Evolutionary conservation across 2,329 filamentous ascomycete species (phyloP), one percentile per base, ranked within the genome.

Genomic region (Verticillium isaacii): DNA sequence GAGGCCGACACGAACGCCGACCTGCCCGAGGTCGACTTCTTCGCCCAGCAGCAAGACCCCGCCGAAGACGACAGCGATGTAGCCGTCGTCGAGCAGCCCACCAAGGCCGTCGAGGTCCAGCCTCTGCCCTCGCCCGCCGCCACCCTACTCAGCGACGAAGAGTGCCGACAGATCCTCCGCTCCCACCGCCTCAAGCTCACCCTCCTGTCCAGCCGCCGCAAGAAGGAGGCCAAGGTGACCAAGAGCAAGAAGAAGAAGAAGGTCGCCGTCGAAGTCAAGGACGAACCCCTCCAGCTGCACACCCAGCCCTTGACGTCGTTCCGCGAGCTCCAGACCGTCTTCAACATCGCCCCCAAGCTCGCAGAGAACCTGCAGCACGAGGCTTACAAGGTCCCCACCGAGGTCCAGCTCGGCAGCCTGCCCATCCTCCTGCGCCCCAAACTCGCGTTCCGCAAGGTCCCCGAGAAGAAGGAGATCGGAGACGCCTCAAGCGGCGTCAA

Each of bases 381-480:
- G 76, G 92, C 91, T 12, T 99, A 96, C 72, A 86, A 84, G 39
- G 80, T 93, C 61, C 95, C 95, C 14, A 99, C 95, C 0, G 94
- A 98, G 75, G 93, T 99, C 14, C 95, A 99, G 73, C 85, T 98
- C 75, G 93, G 86, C 3, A 89, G 89, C 69, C 76, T 99, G 65
- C 94, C 95, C 32, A 76, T 98, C 56, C 78, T 98, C 39, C 78
- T 98, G 34, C 75, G 81, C 17, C 81, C 85, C 0, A 78, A 81
- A 64, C 78, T 74, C 61, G 84, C 84, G 0, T 75, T 87, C 34
- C 63, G 71, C n/a, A 69, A 73, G 54, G 68, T 73, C 23, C 71
- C 71, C 14, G 73, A 72, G 4, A 75, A 72, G 32, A 70, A 70
- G 25, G 74, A 75, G 23, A 62, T 79, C 23, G 68, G 60, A 2